A percentile compares a stretch with the other conserved stretches of the same genome.
These are phyloP conservation scores for Plasmodium yoelii DNA, from an alignment of 169 alveolate species.

Conservation along the genomic window DNA sequence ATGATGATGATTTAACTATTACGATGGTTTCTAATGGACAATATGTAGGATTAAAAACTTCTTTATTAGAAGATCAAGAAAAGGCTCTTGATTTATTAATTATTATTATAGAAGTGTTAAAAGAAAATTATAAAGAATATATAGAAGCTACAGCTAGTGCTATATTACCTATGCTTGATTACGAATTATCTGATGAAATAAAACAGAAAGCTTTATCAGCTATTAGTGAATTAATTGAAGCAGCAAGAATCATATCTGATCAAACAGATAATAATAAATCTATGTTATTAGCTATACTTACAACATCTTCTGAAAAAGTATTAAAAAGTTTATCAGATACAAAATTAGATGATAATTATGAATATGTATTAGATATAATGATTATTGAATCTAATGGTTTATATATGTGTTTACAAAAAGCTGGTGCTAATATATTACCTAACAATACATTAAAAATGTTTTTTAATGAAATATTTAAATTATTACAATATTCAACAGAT, in stretches of 20 bases:
- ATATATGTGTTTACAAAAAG: constrained; percentile 84
- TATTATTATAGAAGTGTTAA: constrained; percentile 82
- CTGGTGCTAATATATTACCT: constrained; percentile 86
- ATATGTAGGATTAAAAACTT: constrained; percentile 83
- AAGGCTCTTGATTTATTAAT: constrained; percentile 79
- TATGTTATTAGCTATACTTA: constrained; percentile 81
- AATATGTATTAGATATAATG: constrained; percentile 79
- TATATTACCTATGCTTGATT: constrained; percentile 82
- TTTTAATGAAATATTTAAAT: constrained; percentile 47
- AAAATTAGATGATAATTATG: constrained; percentile 75
- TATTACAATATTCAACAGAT: constrained; percentile 67
- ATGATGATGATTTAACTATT: constrained; percentile 84
- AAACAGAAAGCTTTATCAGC: constrained; percentile 87
- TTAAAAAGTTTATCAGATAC: constrained; percentile 61
- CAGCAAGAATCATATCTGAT: constrained; percentile 81
- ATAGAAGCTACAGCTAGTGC: constrained; percentile 85
- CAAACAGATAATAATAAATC: constrained; percentile 79
- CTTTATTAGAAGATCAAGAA: constrained; percentile 84
- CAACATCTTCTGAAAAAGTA: constrained; percentile 71
- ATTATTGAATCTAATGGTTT: constrained; percentile 83
- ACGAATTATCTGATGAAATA: constrained; percentile 86
- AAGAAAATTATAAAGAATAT: constrained; percentile 83
- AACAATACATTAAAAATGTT: constrained; percentile 53
- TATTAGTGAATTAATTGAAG: constrained; percentile 88
- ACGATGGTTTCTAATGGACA: constrained; percentile 83